Percentiles rank a stretch among this genome's conserved stretches.
These are phyloP conservation scores for Castanea sativa DNA, from an alignment of 306 rosid genomes.

Conservation along the genomic window DNA sequence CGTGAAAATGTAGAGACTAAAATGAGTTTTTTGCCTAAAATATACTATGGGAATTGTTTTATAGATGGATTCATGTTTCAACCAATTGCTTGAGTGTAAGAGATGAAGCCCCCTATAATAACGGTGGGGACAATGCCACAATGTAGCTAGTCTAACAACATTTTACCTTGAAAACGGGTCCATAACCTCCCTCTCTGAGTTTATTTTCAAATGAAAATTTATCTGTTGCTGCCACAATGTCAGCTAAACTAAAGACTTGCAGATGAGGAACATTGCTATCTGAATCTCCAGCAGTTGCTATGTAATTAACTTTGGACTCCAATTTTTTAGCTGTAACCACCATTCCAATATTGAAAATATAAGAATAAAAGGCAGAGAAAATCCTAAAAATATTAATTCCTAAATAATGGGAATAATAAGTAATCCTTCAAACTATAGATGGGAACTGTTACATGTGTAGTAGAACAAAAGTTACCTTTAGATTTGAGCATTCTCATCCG, in stretches of 20 bases:
- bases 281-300: slow-evolving; percentile 18
- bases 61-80: too few species aligned
- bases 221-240: slow-evolving; percentile 30
- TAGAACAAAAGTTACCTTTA: not conserved
- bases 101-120: too few species aligned
- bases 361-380: not conserved
- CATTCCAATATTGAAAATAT: not conserved
- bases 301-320: not conserved
- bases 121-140: too few species aligned
- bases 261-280: slow-evolving; percentile 25
- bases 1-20: too few species aligned
- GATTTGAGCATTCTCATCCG: slow-evolving; percentile 9
- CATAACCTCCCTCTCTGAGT: slow-evolving; percentile 54
- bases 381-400: not conserved
- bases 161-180: slow-evolving; percentile 44
- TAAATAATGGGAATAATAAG: not conserved
- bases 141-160: not conserved
- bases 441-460: too few species aligned
- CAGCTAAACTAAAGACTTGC: slow-evolving; percentile 24
- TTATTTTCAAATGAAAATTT: slow-evolving; percentile 37
- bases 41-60: not conserved
- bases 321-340: not conserved
- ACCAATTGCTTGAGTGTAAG: too few species aligned
- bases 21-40: too few species aligned
- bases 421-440: not conserved